Base-by-base conservation (phyloP, 306 rosid genomes). In the Prunus padus region DNA sequence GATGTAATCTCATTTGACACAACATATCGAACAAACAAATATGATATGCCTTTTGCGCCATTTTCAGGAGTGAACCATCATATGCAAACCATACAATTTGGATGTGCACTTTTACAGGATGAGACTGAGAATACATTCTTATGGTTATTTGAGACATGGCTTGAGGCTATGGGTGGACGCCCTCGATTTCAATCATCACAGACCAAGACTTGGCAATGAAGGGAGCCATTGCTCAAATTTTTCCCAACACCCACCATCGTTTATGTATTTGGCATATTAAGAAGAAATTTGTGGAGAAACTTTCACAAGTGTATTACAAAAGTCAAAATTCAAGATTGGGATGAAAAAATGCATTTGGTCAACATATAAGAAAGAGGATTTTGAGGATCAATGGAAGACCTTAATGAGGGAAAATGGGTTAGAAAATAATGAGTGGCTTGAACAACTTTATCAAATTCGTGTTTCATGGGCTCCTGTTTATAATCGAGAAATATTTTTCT, bases 91-190 rank as follows among this genome's bases (percentile, higher is more conserved):
- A 45, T 73, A 47, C 28, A 47, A 11, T 73, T 44, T 16, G 60
- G 28, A 19, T 74, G 57, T 61, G 60, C 69, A 1, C 45, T 74
- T 22, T 74, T 74, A 44, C 46, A 74, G 61, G 60, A 60, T 59
- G 77, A 73, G 56, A 42, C 8, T 1, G 59, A 26, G 11, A 4
- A 13, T 12, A 52, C n/a, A 72, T 33, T 72, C 7, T 55, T n/a
- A 0, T 51, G 49, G 52, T 52, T 44, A 5, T 50, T 73, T 45
- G 30, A 60, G 44, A 23, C 44, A 0, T 73, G 77, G 57, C 4
- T 60, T 6, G 18, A 44, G 44, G 25, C 47, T 13, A 73, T 59
- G 11, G 33, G 42, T 20, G 56, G 56, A 2, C 9, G 60, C 23
- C 26, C 11, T 50, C 46, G 3, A 11, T 1, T 51, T 28, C 23